A percentile compares a stretch with the other conserved stretches of the same genome.
These are phyloP conservation scores for Lasiosphaeris hirsuta DNA, from an alignment of 495 filamentous ascomycete species.

Conservation along the genomic window DNA sequence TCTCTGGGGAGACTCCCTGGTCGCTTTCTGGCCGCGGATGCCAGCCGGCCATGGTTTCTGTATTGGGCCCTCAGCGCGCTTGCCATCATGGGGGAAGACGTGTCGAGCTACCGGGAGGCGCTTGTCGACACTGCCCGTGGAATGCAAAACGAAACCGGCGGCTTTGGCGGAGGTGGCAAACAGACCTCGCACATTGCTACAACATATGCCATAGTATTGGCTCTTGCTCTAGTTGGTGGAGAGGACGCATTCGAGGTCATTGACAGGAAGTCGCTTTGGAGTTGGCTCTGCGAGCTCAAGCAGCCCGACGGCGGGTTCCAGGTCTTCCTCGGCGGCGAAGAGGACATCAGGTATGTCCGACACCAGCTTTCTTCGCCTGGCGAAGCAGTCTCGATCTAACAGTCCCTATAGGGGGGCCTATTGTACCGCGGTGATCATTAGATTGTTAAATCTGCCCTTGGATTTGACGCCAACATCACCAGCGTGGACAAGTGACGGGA, in stretches of 20 bases:
- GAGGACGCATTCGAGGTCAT: slow-evolving; percentile 68
- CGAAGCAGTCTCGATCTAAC: not conserved
- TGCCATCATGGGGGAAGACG: slow-evolving; percentile 69
- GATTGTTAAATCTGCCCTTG: slow-evolving; percentile 77
- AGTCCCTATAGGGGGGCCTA: slow-evolving; percentile 68
- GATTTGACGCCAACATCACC: slow-evolving; percentile 64
- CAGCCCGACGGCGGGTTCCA: slow-evolving; percentile 79
- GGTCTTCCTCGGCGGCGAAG: slow-evolving; percentile 77
- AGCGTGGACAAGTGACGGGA: slow-evolving; percentile 41
- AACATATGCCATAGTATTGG: slow-evolving; percentile 79
- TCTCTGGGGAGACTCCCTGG: slow-evolving; percentile 62
- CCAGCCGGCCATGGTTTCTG: slow-evolving; percentile 84
- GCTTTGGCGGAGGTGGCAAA: slow-evolving; percentile 91
- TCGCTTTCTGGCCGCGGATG: slow-evolving; percentile 67
- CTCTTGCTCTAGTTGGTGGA: slow-evolving; percentile 72
- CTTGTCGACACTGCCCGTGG: slow-evolving; percentile 67
- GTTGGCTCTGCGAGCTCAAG: slow-evolving; percentile 81
- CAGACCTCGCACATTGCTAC: slow-evolving; percentile 83
- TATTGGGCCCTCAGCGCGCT: slow-evolving; percentile 86
- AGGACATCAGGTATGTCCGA: slow-evolving; percentile 73
- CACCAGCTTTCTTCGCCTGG: not conserved
- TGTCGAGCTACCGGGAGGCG: slow-evolving; percentile 62
- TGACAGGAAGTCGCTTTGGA: slow-evolving; percentile 82
- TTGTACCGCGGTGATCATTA: slow-evolving; percentile 78
- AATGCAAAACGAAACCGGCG: slow-evolving; percentile 79